These are phyloP conservation scores for Oryza meyeriana DNA, from an alignment of 176 grass and related monocot genomes.

Conservation along the genomic window DNA sequence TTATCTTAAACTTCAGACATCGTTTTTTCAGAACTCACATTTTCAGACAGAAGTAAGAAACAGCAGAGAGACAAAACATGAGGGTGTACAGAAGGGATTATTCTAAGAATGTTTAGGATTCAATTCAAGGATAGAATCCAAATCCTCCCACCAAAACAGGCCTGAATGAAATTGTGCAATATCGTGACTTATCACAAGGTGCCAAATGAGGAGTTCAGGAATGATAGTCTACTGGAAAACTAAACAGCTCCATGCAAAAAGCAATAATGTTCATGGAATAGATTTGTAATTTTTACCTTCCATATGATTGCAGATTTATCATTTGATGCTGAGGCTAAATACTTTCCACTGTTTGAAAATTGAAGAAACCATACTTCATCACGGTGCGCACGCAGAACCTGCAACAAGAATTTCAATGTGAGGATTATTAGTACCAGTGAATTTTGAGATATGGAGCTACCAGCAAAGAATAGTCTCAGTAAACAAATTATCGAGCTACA, in stretches of 20 bases:
- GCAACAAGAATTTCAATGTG: not conserved
- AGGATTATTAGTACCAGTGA: constrained; percentile 16
- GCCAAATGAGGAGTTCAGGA: not conserved
- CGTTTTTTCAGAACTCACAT: not conserved
- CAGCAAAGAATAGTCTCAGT: constrained; percentile 7
- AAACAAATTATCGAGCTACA: not conserved
- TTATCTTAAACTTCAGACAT: not conserved
- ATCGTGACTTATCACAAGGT: not conserved
- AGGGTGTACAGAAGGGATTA: not conserved
- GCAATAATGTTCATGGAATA: not conserved
- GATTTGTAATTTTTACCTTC: constrained; percentile 72
- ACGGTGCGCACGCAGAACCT: constrained; percentile 67
- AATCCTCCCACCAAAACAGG: not conserved
- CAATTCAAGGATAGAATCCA: not conserved
- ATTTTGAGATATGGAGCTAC: constrained; percentile 20
- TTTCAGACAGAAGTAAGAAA: not conserved
- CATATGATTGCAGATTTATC: constrained; percentile 90
- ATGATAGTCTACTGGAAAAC: not conserved
- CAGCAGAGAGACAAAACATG: not conserved
- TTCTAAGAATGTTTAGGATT: not conserved
- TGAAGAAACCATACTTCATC: constrained; percentile 98
- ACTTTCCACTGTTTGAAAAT: constrained; percentile 86
- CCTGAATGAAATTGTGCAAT: not conserved
- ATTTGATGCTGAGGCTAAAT: constrained; percentile 81
- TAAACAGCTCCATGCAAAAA: constrained; percentile 13